Conservation (phyloP, 345 rosid genomes). For the Noccaea bulbosa region DNA sequence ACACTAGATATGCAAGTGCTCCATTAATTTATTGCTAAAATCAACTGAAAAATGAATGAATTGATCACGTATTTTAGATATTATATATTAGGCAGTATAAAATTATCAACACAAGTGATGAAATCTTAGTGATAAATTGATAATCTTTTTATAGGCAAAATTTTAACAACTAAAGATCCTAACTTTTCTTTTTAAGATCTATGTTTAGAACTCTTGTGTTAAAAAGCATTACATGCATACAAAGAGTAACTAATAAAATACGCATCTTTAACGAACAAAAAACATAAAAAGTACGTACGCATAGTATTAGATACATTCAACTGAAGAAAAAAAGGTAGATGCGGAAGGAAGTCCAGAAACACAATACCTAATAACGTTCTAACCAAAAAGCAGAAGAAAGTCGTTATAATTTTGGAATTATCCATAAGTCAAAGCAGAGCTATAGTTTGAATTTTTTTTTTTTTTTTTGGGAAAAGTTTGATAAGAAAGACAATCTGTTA, state of each 20-base stretch:
- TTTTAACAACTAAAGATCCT: too few relatives aligned
- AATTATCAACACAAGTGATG: background rate
- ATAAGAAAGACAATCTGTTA: conserved; percentile 8
- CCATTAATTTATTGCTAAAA: too few relatives aligned
- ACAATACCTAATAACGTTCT: conserved; percentile 5
- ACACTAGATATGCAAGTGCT: too few relatives aligned
- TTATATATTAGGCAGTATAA: too few relatives aligned
- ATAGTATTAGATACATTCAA: background rate
- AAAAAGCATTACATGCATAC: background rate
- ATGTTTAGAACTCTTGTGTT: background rate
- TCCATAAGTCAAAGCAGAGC: conserved; percentile 24
- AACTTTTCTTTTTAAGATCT: background rate
- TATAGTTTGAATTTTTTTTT: background rate
- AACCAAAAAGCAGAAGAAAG: background rate
- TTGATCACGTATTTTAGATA: too few relatives aligned
- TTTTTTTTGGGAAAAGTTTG: too few relatives aligned
- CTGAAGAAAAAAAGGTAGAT: conserved; percentile 1
- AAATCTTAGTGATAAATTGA: too few relatives aligned
- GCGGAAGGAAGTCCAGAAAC: background rate
- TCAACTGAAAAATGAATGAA: too few relatives aligned
- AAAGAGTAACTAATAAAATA: background rate
- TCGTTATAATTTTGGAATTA: conserved; percentile 29
- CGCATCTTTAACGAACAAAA: background rate
- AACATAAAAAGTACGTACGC: too few relatives aligned
- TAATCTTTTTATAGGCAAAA: too few relatives aligned